Evolutionary conservation across 164 flowering plant genomes (phyloP).

Genomic region (Annona cherimola): DNA sequence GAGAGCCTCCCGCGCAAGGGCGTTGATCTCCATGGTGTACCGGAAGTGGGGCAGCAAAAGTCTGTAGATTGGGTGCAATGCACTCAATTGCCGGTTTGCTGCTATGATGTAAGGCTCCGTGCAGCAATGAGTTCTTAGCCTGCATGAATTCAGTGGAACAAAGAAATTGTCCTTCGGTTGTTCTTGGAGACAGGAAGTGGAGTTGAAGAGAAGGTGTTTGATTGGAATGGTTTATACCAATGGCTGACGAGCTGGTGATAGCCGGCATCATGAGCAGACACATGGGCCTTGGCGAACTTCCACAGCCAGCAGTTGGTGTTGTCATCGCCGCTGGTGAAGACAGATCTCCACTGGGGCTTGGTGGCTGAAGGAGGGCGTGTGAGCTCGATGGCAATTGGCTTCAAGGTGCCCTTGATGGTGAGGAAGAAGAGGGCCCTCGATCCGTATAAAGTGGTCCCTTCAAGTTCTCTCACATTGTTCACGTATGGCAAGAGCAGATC

Average conservation of each 20-base stretch:
- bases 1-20: conserved; percentile 52
- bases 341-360: conserved; percentile 54
- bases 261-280: conserved; percentile 60
- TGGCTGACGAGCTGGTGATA: conserved; percentile 67
- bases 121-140: conserved; percentile 64
- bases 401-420: conserved; percentile 34
- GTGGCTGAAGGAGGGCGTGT: conserved; percentile 38
- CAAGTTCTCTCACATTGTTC: conserved; percentile 32
- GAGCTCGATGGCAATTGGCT: conserved; percentile 67
- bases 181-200: no score
- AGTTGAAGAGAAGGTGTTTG: not conserved
- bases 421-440: conserved; percentile 67
- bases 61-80: conserved; percentile 69
- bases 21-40: conserved; percentile 81
- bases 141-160: conserved; percentile 17
- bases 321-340: conserved; percentile 37
- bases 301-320: conserved; percentile 59
- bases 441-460: conserved; percentile 62
- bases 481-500: conserved; percentile 55
- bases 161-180: no score
- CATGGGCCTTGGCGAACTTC: conserved; percentile 71
- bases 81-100: conserved; percentile 59
- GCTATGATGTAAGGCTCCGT: conserved; percentile 73
- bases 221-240: conserved; percentile 38
- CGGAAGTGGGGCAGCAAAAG: conserved; percentile 63